Evolutionary conservation across 345 rosid species (phyloP).

Genomic region (Psidium guajava): DNA sequence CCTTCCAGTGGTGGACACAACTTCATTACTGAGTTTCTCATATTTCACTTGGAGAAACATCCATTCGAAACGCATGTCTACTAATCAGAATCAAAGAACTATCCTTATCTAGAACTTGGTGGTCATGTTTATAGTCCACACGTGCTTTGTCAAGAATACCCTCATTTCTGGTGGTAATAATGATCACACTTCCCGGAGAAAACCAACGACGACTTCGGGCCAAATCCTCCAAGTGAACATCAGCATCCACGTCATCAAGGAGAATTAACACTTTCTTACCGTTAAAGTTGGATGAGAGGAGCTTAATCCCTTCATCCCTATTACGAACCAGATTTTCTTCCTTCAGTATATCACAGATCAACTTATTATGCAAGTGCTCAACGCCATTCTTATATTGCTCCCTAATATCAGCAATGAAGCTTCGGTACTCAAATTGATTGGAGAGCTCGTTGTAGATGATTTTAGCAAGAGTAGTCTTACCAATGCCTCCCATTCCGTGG

Average conservation of each 20-base stretch:
- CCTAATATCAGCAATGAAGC: too few relatives aligned
- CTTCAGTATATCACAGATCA: background rate
- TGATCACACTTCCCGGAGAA: background rate
- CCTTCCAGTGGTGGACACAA: too few relatives aligned
- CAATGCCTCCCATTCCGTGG: background rate
- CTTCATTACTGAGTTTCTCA: too few relatives aligned
- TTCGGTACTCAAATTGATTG: rapidly evolving
- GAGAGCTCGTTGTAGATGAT: background rate
- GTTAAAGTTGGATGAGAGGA: background rate
- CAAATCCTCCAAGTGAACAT: background rate
- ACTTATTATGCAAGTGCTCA: too few relatives aligned
- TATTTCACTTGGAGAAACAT: too few relatives aligned
- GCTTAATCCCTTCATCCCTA: background rate
- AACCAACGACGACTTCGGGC: background rate
- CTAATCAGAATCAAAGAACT: too few relatives aligned
- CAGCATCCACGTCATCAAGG: background rate
- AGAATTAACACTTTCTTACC: slow-evolving; percentile 5
- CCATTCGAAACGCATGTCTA: too few relatives aligned
- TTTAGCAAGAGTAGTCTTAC: background rate
- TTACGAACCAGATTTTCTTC: background rate
- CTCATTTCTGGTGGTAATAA: background rate
- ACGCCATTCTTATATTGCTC: background rate
- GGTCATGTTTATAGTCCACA: too few relatives aligned
- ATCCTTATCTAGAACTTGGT: too few relatives aligned
- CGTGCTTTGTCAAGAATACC: too few relatives aligned